Base-by-base conservation (phyloP, 805 yeast species). In the Hanseniaspora taiwanica region DNA sequence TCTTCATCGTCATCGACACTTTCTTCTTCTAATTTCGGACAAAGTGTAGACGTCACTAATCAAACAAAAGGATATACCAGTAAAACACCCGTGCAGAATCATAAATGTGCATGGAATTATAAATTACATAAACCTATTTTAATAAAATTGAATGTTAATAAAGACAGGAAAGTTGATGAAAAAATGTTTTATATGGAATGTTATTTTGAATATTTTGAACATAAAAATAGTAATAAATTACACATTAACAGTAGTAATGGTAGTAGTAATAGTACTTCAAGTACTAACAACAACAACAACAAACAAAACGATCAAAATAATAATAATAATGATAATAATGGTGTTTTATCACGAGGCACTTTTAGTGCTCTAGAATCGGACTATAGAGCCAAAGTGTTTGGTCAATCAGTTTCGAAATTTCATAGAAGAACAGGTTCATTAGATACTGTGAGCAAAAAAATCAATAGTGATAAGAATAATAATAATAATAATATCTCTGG, bases 51-150 rank as follows among this genome's bases (percentile, higher is more conserved):
- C 12, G 37, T 42, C 16, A 40, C 40, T 31, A 46, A 46, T 33
- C 59, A 58, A 21, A 49, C 53, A 33, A 58, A 62, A 21, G 65
- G 63, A 2, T 43, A 56, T 4, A 74, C 85, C 0, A 60, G 60
- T 1, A 56, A 60, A 19, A 64, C 55, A 0, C 56, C 55, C 7
- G 70, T 80, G 23, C 60, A 59, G 27, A 67, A 70, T 48, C 81
- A 80, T 52, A 65, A 65, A 42, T 76, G 71, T 4, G 51, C 49
- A 9, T 74, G 81, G 72, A 60, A 65, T 34, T 64, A 68, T 47
- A 42, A 54, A 8, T 46, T 55, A 8, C 58, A 53, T 14, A 59
- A 54, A 34, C 60, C 60, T 14, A 51, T 68, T 13, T 53, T 60
- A 21, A 52, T 71, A 36, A 64, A 71, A 43, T 54, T 72, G 32